phyloP scores from a whole-genome alignment of 176 grass and related monocot genomes.

The Avena atlantica region DNA sequence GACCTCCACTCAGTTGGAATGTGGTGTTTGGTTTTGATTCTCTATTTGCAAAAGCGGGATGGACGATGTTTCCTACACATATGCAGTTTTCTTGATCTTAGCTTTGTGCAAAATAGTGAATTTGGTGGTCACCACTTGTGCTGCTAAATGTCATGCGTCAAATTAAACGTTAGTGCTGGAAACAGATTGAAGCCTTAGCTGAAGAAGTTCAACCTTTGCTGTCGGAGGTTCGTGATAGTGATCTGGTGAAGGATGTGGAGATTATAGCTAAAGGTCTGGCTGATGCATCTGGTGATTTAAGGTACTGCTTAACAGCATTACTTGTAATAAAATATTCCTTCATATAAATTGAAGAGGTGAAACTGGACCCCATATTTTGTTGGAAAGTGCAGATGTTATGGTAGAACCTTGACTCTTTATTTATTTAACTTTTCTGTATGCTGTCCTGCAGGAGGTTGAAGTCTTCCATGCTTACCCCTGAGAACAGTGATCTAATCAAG shows the following conservation, averaged over 20 bases:
- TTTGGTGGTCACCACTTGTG: constrained; percentile 6
- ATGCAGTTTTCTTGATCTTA: neutral
- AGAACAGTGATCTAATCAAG: constrained; percentile 83
- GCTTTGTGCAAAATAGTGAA: constrained; percentile 9
- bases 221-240: constrained; percentile 70
- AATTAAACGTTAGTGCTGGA: constrained; percentile 57
- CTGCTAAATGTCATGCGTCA: constrained; percentile 34
- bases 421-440: neutral
- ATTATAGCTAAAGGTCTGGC: constrained; percentile 86
- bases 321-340: neutral
- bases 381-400: neutral
- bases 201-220: constrained; percentile 93
- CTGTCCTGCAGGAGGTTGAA: constrained; percentile 75
- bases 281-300: constrained; percentile 81
- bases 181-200: constrained; percentile 93
- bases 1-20: constrained; percentile 32
- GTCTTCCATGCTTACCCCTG: constrained; percentile 74
- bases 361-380: neutral
- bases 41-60: constrained; percentile 9
- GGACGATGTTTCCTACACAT: constrained; percentile 23
- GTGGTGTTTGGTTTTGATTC: constrained; percentile 13
- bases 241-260: constrained; percentile 90
- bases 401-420: neutral
- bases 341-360: neutral
- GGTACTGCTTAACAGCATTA: constrained; percentile 48